Base-by-base conservation (phyloP, 768 basidiomycete species). In the Chalciporus chontae region DNA sequence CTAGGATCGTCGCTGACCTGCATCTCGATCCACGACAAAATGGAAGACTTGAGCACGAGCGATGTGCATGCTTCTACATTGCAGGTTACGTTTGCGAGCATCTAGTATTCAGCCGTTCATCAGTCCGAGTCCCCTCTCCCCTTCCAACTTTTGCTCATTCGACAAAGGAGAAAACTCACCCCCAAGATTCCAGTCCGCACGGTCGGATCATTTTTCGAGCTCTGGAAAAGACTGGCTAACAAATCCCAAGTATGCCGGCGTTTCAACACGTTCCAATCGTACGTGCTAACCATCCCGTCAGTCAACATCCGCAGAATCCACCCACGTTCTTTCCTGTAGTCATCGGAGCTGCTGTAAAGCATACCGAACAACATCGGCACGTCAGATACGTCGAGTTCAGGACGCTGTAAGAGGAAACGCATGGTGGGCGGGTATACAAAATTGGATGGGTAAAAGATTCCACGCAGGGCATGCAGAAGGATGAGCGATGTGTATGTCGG, bases 281-380 rank as follows among this genome's bases (percentile, higher is more conserved):
- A 77, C 0, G 75, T 73, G 43, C 81, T 77, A 54, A 75, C 75
- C 79, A 91, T 84, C 0, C 90, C 90, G 53, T 95, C 91, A 0
- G 84, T 75, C 34, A 96, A 69, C 66, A 93, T 90, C 36, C 79
- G 76, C 29, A 95, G 70, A 23, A 95, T 94, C 94, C 94, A 97
- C 2, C 76, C 76, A n/a, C 91, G 75, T 59, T 95, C 92, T 66
- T 83, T 87, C 69, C 83, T 87, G 87, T 89, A 93, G 14, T 85
- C 84, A 34, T 88, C 86, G 4, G 74, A 70, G 19, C 76, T 77
- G 57, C 87, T 90, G 64, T 92, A 96, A 4, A 97, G 73, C 83
- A 95, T 85, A 11, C 75, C 75, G 60, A 90, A 97, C 6, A 99
- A 70, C 84, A 97, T 83, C 0, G 95, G 95, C 0, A 97, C 90